These are phyloP conservation scores for Cladophialophora exuberans DNA, from an alignment of 2,329 filamentous ascomycete genomes.

Conservation along the genomic window DNA sequence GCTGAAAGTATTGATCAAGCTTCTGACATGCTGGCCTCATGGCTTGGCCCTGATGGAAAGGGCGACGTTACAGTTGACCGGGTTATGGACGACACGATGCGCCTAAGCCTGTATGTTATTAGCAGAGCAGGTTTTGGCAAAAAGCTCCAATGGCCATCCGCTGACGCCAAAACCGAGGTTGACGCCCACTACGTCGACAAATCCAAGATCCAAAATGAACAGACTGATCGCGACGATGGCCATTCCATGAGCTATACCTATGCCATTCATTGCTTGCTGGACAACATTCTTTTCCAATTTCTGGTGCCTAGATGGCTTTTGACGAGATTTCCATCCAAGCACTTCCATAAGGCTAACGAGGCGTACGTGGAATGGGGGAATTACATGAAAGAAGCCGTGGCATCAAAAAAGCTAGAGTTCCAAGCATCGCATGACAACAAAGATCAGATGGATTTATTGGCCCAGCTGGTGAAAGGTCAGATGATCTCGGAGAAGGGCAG, in stretches of 20 bases:
- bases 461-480: slow-evolving; percentile 54
- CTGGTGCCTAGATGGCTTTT: slow-evolving; percentile 63
- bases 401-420: slow-evolving; percentile 60
- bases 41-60: slow-evolving; percentile 52
- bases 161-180: slow-evolving; percentile 45
- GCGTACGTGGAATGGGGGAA: slow-evolving; percentile 66
- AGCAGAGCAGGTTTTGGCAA: slow-evolving; percentile 73
- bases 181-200: slow-evolving; percentile 48
- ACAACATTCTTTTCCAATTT: slow-evolving; percentile 66
- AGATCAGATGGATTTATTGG: slow-evolving; percentile 60
- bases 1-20: slow-evolving; percentile 67
- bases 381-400: slow-evolving; percentile 72
- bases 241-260: slow-evolving; percentile 68
- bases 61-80: slow-evolving; percentile 57
- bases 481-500: slow-evolving; percentile 34
- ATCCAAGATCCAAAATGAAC: slow-evolving; percentile 35
- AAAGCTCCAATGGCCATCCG: slow-evolving; percentile 61
- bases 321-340: slow-evolving; percentile 54
- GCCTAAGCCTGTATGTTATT: slow-evolving; percentile 61
- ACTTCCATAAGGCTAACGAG: slow-evolving; percentile 55
- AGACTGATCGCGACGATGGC: slow-evolving; percentile 43
- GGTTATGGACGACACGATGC: slow-evolving; percentile 68
- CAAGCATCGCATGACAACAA: slow-evolving; percentile 39
- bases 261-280: slow-evolving; percentile 63
- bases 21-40: slow-evolving; percentile 61